Conservation (phyloP, 768 basidiomycete genomes). For the Boletus huronensis region DNA sequence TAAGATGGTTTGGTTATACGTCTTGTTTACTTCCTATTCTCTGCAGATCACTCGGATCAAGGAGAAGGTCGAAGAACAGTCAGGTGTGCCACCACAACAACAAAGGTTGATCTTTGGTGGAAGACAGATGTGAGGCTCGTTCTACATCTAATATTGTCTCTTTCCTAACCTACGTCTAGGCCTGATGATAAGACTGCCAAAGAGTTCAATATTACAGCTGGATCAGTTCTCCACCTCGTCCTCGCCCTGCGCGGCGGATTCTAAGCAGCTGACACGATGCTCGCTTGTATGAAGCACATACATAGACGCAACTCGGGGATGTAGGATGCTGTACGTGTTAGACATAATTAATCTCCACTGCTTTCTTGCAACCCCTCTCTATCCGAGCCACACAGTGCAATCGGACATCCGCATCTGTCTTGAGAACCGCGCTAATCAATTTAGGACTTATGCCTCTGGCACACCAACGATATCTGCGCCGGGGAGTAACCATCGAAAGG, state of each 20-base stretch:
- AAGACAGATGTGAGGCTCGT: conserved; percentile 76
- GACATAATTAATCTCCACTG: conserved; percentile 26
- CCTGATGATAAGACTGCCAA: conserved; percentile 86
- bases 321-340: background rate
- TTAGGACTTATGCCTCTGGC: conserved; percentile 17
- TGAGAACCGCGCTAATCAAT: conserved; percentile 1
- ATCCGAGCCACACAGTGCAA: background rate
- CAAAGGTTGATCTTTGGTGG: conserved; percentile 92
- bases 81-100: conserved; percentile 94
- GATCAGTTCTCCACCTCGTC: conserved; percentile 89
- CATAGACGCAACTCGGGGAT: conserved; percentile 15
- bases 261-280: conserved; percentile 30
- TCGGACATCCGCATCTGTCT: background rate
- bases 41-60: conserved; percentile 87
- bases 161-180: conserved; percentile 43
- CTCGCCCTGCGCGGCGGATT: conserved; percentile 90
- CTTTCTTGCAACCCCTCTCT: conserved; percentile 5
- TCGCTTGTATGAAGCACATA: conserved; percentile 16
- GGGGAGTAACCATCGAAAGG: conserved; percentile 80
- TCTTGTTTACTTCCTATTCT: background rate
- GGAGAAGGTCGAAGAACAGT: conserved; percentile 98
- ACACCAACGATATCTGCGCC: conserved; percentile 84
- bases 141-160: background rate
- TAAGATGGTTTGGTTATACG: background rate
- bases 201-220: conserved; percentile 80